phyloP scores from a whole-genome alignment of 768 basidiomycete genomes.

The Suillus subluteus region DNA sequence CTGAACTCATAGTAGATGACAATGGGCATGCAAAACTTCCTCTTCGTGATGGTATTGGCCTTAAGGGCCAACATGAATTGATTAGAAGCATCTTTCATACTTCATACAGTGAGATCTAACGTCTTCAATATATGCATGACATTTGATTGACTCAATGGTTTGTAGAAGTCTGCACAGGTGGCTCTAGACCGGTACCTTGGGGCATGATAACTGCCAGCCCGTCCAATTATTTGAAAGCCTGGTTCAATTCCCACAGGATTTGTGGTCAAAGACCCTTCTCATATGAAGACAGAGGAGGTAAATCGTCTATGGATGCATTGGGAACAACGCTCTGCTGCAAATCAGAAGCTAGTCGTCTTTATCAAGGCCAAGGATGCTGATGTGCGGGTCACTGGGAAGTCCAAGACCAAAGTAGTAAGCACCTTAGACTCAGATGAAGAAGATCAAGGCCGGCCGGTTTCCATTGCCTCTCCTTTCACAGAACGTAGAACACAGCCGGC shows the following conservation, averaged over 20 bases:
- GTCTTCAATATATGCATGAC: neutral
- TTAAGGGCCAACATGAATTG: constrained; percentile 4
- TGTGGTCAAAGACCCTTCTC: neutral
- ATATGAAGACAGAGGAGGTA: neutral
- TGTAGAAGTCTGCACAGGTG: neutral
- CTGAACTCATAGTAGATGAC: neutral
- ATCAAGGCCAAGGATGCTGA: neutral
- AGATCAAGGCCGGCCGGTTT: neutral
- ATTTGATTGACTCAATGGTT: neutral
- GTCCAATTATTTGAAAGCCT: neutral
- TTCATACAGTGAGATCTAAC: neutral
- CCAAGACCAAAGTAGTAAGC: neutral
- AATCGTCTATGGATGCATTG: neutral
- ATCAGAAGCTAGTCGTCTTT: neutral
- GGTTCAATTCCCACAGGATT: neutral
- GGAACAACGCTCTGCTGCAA: neutral
- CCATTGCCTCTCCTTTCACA: neutral
- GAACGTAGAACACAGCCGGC: neutral
- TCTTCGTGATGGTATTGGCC: neutral
- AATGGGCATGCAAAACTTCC: neutral
- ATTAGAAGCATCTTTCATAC: neutral
- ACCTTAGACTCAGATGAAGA: neutral
- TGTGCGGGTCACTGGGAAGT: neutral
- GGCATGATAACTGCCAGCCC: neutral
- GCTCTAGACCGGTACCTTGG: neutral